phyloP scores from a whole-genome alignment of 495 filamentous ascomycete species.

The Cudoniella acicularis region DNA sequence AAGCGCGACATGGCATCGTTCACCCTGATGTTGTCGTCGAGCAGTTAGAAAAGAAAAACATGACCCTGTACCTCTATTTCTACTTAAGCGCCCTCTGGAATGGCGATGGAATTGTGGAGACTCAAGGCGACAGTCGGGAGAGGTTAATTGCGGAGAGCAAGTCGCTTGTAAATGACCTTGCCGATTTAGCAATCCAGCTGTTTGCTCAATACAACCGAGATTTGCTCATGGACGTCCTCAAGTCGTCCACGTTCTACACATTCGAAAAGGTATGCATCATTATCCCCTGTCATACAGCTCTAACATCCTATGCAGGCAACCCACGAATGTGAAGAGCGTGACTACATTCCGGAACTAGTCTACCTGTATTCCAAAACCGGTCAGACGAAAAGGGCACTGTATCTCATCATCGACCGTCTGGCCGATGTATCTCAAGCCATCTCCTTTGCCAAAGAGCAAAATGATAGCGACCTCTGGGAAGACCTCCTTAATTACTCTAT shows the following conservation, averaged over 20 bases:
- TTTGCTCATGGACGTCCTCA: slow-evolving; percentile 83
- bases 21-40: slow-evolving; percentile 69
- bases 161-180: slow-evolving; percentile 77
- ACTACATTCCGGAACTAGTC: slow-evolving; percentile 85
- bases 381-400: slow-evolving; percentile 83
- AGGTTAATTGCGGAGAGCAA: slow-evolving; percentile 56
- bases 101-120: slow-evolving; percentile 52
- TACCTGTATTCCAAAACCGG: slow-evolving; percentile 93
- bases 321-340: slow-evolving; percentile 68
- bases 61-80: slow-evolving; percentile 80
- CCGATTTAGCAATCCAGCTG: slow-evolving; percentile 77
- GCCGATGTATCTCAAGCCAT: slow-evolving; percentile 89
- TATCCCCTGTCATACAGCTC: background rate
- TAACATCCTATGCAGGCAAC: slow-evolving; percentile 49
- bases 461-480: slow-evolving; percentile 89
- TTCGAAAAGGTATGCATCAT: slow-evolving; percentile 58
- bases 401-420: slow-evolving; percentile 84
- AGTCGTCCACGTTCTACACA: slow-evolving; percentile 73
- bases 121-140: slow-evolving; percentile 38
- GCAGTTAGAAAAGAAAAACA: slow-evolving; percentile 58
- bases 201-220: slow-evolving; percentile 80
- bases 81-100: slow-evolving; percentile 85
- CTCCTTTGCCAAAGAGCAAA: slow-evolving; percentile 86
- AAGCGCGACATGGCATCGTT: slow-evolving; percentile 84
- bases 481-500: slow-evolving; percentile 92